Percentiles rank a stretch among this genome's conserved stretches.
Conservation (phyloP, 306 rosid species). For the Erythrophleum fordii region DNA sequence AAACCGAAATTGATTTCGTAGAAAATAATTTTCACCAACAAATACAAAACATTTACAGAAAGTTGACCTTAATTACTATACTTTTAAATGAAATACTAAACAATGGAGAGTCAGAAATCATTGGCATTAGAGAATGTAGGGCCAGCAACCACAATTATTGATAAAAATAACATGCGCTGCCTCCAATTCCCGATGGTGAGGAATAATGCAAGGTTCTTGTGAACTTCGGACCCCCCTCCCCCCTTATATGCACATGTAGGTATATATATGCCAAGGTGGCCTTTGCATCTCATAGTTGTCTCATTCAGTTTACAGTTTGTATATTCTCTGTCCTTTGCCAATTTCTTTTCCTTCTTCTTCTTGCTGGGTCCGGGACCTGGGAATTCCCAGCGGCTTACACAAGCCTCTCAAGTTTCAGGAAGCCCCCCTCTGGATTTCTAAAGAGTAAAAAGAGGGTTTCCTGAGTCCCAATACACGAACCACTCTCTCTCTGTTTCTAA, state of each 20-base stretch:
- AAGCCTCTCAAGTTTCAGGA: neutral
- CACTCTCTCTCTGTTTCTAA: too few species aligned
- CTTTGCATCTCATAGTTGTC: neutral
- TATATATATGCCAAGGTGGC: slow-evolving; percentile 4
- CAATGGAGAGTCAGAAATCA: slow-evolving; percentile 5
- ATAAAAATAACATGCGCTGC: neutral
- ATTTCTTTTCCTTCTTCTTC: neutral
- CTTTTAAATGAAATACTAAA: neutral
- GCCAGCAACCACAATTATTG: slow-evolving; percentile 26
- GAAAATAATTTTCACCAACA: neutral
- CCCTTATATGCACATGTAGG: neutral
- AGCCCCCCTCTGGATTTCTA: too few species aligned
- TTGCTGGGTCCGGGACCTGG: neutral
- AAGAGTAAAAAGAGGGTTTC: too few species aligned
- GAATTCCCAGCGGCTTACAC: neutral
- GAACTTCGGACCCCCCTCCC: neutral
- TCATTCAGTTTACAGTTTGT: neutral
- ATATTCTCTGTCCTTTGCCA: neutral
- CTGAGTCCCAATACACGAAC: too few species aligned
- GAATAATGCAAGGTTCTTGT: neutral
- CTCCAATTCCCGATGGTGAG: neutral
- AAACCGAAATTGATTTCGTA: neutral
- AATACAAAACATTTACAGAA: neutral
- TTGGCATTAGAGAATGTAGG: slow-evolving; percentile 5
- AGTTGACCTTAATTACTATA: neutral